Percentiles rank a stretch among this genome's conserved stretches.
phyloP scores from a whole-genome alignment of 1,284 basidiomycete species.

The Ustilago xerochloae region DNA sequence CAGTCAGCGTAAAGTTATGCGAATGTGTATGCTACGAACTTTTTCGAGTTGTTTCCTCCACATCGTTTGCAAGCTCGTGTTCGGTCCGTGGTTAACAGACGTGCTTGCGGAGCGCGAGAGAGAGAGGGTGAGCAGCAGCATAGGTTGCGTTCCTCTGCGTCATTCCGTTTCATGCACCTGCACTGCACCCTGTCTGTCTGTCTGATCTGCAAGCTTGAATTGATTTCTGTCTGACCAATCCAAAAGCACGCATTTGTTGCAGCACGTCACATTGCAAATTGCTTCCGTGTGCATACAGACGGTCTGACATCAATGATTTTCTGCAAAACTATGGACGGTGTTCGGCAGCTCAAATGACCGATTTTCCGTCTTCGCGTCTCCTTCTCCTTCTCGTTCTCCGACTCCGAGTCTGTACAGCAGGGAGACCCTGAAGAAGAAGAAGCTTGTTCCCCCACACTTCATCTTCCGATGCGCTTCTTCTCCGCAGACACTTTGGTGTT shows the following conservation, averaged over 20 bases:
- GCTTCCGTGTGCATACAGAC: not conserved
- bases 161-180: not conserved
- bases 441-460: not conserved
- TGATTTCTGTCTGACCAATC: slow-evolving; percentile 36
- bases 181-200: not conserved
- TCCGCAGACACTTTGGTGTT: not conserved
- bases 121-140: no score
- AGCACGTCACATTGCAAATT: not conserved
- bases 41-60: not conserved
- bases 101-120: not conserved
- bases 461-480: slow-evolving; percentile 10
- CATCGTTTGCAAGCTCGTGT: not conserved
- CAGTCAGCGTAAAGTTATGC: slow-evolving; percentile 1
- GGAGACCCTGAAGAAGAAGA: not conserved
- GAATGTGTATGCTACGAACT: not conserved
- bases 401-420: not conserved
- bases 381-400: not conserved
- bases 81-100: no score
- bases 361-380: not conserved
- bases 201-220: not conserved
- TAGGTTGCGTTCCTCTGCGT: not conserved
- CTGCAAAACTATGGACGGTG: not conserved
- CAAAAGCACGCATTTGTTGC: slow-evolving; percentile 8
- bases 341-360: slow-evolving; percentile 11
- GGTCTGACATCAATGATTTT: not conserved